phyloP scores from a whole-genome alignment of 352 stramenopile species.

The Globisporangium ultimum region DNA sequence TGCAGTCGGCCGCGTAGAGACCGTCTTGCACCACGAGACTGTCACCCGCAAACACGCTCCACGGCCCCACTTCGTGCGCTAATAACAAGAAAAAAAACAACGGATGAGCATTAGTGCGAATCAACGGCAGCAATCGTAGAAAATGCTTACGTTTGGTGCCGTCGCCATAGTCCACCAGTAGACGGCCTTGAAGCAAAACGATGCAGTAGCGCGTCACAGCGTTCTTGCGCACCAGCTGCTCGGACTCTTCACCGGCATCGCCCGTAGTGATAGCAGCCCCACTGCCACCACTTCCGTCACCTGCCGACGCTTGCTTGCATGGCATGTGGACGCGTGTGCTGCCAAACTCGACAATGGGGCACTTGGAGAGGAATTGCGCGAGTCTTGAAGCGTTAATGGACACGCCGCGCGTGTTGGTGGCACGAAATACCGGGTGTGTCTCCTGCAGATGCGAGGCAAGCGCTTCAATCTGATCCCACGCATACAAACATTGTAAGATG shows the following conservation, averaged over 20 bases:
- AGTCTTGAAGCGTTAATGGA: conserved; percentile 22
- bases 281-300: neutral
- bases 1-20: conserved; percentile 33
- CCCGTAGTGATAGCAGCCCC: neutral
- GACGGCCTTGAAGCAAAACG: conserved; percentile 31
- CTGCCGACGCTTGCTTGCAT: neutral
- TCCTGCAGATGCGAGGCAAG: conserved; percentile 31
- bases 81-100: neutral
- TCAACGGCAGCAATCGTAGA: too few species aligned
- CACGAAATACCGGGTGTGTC: conserved; percentile 27
- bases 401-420: conserved; percentile 23
- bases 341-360: conserved; percentile 28
- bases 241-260: conserved; percentile 4
- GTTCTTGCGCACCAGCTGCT: conserved; percentile 24
- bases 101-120: too few species aligned
- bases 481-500: neutral
- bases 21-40: conserved; percentile 43
- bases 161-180: conserved; percentile 26
- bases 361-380: conserved; percentile 23
- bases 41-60: conserved; percentile 33
- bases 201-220: conserved; percentile 29
- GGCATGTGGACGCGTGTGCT: neutral
- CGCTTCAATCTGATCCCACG: conserved; percentile 18
- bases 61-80: conserved; percentile 26
- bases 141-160: conserved; percentile 6